Evolutionary conservation across 2,329 filamentous ascomycete species (phyloP).

Genomic region (Seiridium cupressi): DNA sequence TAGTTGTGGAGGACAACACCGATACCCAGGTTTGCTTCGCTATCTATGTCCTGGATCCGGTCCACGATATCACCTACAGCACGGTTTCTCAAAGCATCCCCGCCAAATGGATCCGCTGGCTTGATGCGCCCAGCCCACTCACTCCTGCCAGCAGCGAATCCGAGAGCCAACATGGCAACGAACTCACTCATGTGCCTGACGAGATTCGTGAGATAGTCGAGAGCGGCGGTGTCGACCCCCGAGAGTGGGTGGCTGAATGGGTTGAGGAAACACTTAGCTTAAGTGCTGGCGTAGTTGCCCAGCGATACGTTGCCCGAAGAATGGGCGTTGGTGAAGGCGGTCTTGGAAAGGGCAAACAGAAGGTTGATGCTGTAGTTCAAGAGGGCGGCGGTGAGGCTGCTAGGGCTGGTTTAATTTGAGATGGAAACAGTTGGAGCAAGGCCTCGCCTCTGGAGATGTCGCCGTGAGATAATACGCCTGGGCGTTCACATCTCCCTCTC

Average conservation of each 20-base stretch:
- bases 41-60: constrained; percentile 79
- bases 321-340: constrained; percentile 93
- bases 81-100: constrained; percentile 82
- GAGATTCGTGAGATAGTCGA: constrained; percentile 86
- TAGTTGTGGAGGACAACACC: constrained; percentile 45
- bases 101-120: constrained; percentile 83
- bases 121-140: constrained; percentile 69
- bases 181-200: constrained; percentile 59
- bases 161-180: constrained; percentile 35
- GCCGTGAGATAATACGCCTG: too few relatives aligned
- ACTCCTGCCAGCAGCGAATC: constrained; percentile 53
- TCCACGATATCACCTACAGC: constrained; percentile 86
- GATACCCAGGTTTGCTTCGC: constrained; percentile 72
- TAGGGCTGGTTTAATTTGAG: constrained; percentile 53
- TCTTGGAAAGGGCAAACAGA: constrained; percentile 60
- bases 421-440: not conserved
- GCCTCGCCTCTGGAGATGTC: too few relatives aligned
- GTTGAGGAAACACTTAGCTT: constrained; percentile 82
- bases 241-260: constrained; percentile 98
- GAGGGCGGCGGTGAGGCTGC: constrained; percentile 60
- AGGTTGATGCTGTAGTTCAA: constrained; percentile 52
- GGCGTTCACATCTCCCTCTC: too few relatives aligned
- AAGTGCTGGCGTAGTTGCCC: constrained; percentile 80
- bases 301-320: constrained; percentile 88
- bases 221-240: constrained; percentile 74